Conservation (phyloP, 1,139 yeast genomes). For the Magnusiomyces tetraspermus region DNA sequence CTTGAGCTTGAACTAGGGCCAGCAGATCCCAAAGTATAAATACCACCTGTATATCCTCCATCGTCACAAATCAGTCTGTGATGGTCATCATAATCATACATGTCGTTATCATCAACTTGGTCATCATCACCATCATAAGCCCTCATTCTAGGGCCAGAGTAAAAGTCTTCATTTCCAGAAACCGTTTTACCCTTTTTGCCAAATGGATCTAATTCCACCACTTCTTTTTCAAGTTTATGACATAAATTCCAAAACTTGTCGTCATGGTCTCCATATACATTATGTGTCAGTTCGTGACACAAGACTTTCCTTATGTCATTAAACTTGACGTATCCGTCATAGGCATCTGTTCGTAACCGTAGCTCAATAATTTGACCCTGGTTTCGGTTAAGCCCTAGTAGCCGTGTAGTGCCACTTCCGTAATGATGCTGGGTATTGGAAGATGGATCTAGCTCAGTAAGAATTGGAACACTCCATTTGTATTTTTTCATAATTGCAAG, state of each 20-base stretch:
- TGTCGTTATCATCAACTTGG: conserved; percentile 16
- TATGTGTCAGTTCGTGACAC: conserved; percentile 37
- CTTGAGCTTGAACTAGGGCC: neutral
- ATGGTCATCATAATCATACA: conserved; percentile 13
- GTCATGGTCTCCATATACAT: conserved; percentile 32
- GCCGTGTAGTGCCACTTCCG: conserved; percentile 16
- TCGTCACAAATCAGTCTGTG: conserved; percentile 13
- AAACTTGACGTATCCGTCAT: conserved; percentile 34
- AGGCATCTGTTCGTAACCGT: conserved; percentile 34
- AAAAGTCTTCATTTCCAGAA: conserved; percentile 17
- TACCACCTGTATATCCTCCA: conserved; percentile 26
- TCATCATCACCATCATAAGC: conserved; percentile 15
- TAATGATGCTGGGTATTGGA: conserved; percentile 24
- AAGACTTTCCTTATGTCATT: conserved; percentile 31
- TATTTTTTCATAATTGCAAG: conserved; percentile 32
- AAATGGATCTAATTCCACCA: conserved; percentile 30
- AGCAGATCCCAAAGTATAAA: conserved; percentile 20
- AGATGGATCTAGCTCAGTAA: conserved; percentile 36
- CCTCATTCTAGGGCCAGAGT: conserved; percentile 20
- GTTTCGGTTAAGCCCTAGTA: conserved; percentile 33
- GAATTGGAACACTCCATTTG: conserved; percentile 30
- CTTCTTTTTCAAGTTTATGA: conserved; percentile 30
- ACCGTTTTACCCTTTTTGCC: conserved; percentile 18
- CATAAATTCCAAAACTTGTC: conserved; percentile 33
- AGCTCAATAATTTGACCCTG: conserved; percentile 33